A percentile compares a stretch with the other conserved stretches of the same genome.
Evolutionary conservation across 768 basidiomycete genomes (phyloP).

Genomic region (Suillus discolor): DNA sequence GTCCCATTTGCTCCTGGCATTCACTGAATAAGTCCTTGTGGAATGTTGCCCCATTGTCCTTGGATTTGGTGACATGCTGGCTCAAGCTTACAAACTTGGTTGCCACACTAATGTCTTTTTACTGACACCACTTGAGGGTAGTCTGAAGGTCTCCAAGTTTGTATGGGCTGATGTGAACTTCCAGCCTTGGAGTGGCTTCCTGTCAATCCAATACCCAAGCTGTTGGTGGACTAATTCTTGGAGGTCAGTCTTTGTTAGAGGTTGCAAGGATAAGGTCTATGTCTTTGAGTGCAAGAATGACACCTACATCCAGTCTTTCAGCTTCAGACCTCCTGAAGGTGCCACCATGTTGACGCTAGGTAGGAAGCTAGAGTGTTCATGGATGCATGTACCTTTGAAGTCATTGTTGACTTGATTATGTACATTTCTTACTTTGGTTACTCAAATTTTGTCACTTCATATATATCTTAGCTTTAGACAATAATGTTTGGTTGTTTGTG

Average conservation of each 20-base stretch:
- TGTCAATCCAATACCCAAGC: slow-evolving; percentile 8
- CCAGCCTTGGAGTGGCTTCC: background rate
- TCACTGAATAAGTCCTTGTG: background rate
- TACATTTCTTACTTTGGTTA: background rate
- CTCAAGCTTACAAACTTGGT: background rate
- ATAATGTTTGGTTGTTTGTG: background rate
- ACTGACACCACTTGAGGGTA: background rate
- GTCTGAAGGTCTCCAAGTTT: background rate
- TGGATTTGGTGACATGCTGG: background rate
- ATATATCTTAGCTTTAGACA: background rate
- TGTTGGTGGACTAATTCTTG: background rate
- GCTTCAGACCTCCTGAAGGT: background rate
- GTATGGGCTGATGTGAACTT: background rate
- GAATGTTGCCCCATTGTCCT: background rate
- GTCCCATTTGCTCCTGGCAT: background rate
- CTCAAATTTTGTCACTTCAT: background rate
- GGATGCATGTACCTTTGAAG: background rate
- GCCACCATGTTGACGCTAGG: background rate
- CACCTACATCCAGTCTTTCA: background rate
- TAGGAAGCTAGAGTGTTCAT: background rate
- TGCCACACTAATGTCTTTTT: background rate
- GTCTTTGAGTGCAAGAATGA: background rate
- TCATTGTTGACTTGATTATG: background rate
- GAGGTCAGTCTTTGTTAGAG: background rate
- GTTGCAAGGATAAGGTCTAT: background rate